Conservation (phyloP, 1,284 basidiomycete genomes). For the Malassezia equina region DNA sequence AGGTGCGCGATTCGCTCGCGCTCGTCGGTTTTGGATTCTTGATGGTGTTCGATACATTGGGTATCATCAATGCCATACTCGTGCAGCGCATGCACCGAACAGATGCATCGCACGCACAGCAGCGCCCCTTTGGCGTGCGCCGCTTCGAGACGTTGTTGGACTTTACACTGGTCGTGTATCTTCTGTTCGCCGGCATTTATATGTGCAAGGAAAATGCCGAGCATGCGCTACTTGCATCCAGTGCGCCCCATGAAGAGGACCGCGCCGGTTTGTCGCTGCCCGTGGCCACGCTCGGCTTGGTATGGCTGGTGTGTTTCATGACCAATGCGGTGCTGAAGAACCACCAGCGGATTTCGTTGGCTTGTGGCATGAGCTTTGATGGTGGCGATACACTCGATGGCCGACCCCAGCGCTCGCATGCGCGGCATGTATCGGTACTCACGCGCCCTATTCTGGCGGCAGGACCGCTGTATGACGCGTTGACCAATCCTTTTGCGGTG, state of each 20-base stretch:
- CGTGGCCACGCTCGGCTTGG: conserved; percentile 21
- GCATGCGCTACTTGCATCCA: conserved; percentile 41
- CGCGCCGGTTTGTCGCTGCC: conserved; percentile 24
- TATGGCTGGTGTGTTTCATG: conserved; percentile 25
- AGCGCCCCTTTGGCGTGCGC: conserved; percentile 54
- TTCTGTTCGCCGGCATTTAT: conserved; percentile 81
- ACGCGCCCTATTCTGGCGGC: conserved; percentile 24
- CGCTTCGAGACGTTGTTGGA: conserved; percentile 67
- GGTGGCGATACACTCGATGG: conserved; percentile 21
- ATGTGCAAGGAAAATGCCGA: conserved; percentile 79
- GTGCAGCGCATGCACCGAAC: too few species aligned
- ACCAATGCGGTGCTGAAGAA: conserved; percentile 38
- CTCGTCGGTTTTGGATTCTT: conserved; percentile 88
- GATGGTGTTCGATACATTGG: conserved; percentile 76
- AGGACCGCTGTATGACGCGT: conserved; percentile 21
- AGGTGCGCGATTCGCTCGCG: conserved; percentile 73
- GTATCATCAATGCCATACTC: conserved; percentile 24
- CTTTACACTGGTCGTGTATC: conserved; percentile 77
- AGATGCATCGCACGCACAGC: not conserved
- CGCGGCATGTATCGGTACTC: conserved; percentile 23
- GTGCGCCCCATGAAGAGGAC: conserved; percentile 17
- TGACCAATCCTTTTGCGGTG: conserved; percentile 43
- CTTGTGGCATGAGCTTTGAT: conserved; percentile 41
- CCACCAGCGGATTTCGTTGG: conserved; percentile 37
- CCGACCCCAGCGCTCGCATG: not conserved